These are phyloP conservation scores for Halteria grandinella DNA, from an alignment of 73 alveolate genomes.

Conservation along the genomic window DNA sequence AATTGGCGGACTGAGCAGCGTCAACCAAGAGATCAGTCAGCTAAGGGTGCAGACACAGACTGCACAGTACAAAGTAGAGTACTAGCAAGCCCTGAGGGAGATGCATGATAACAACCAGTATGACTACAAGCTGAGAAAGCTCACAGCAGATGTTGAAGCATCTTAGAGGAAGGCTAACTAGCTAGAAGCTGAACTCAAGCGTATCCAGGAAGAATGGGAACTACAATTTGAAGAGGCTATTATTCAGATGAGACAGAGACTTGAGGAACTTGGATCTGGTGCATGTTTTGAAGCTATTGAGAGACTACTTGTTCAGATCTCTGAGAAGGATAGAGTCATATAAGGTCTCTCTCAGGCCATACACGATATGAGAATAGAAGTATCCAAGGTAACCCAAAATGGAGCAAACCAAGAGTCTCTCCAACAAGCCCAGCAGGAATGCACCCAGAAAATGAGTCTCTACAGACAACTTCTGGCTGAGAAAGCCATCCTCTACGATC, in stretches of 20 bases:
- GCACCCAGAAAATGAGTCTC: constrained; percentile 8
- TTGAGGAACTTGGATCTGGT: constrained; percentile 22
- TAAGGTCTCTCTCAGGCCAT: constrained; percentile 24
- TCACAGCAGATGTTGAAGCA: constrained; percentile 29
- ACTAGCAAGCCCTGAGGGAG: constrained; percentile 6
- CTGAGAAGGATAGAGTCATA: constrained; percentile 25
- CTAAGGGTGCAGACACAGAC: constrained; percentile 3
- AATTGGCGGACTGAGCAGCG: background rate
- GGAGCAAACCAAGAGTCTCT: constrained; percentile 54
- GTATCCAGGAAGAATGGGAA: constrained; percentile 48
- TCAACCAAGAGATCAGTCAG: background rate
- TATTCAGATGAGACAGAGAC: constrained; percentile 44
- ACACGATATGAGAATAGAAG: constrained; percentile 49
- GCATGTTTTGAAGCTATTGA: constrained; percentile 31
- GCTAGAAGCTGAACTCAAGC: constrained; percentile 33
- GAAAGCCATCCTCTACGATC: constrained; percentile 55
- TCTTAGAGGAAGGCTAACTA: constrained; percentile 44
- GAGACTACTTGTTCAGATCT: constrained; percentile 15
- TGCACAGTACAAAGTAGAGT: constrained; percentile 7
- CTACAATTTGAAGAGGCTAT: constrained; percentile 18
- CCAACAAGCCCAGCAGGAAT: constrained; percentile 4
- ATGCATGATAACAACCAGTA: constrained; percentile 9
- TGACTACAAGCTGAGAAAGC: constrained; percentile 18
- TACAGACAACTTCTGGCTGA: constrained; percentile 42
- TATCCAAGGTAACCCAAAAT: constrained; percentile 8